phyloP scores from a whole-genome alignment of 345 rosid genomes.

The Carallia pectinifolia region DNA sequence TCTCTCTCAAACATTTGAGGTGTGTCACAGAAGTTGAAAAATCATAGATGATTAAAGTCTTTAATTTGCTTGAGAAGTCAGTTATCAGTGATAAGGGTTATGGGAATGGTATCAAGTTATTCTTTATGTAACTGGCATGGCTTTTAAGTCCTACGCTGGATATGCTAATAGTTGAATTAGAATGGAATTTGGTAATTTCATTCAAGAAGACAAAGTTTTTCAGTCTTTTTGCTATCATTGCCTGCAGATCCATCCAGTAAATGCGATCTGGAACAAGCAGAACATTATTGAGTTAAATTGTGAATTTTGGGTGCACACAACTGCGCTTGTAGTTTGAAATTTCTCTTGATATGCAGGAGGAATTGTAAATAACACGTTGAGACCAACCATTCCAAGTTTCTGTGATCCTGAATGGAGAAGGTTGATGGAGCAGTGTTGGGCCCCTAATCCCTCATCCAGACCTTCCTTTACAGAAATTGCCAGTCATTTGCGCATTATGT shows the following conservation, averaged over 20 bases:
- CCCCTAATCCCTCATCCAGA: slow-evolving; percentile 67
- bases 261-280: neutral
- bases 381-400: slow-evolving; percentile 64
- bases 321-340: neutral
- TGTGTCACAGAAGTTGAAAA: too few species aligned
- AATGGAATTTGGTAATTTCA: too few species aligned
- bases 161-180: too few species aligned
- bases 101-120: too few species aligned
- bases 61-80: neutral
- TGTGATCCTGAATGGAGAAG: slow-evolving; percentile 73
- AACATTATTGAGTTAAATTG: neutral
- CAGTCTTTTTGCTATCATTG: neutral
- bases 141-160: too few species aligned
- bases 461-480: slow-evolving; percentile 78
- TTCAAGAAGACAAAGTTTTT: too few species aligned
- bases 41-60: too few species aligned
- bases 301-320: too few species aligned
- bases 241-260: neutral
- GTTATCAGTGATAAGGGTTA: neutral
- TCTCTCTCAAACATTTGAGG: too few species aligned
- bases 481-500: slow-evolving; percentile 58
- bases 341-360: slow-evolving; percentile 48
- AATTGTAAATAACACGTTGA: slow-evolving; percentile 70
- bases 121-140: too few species aligned
- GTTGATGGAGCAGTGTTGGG: slow-evolving; percentile 81